These are phyloP conservation scores for Stereum hirsutum DNA, from an alignment of 1,284 basidiomycete species.

Conservation along the genomic window DNA sequence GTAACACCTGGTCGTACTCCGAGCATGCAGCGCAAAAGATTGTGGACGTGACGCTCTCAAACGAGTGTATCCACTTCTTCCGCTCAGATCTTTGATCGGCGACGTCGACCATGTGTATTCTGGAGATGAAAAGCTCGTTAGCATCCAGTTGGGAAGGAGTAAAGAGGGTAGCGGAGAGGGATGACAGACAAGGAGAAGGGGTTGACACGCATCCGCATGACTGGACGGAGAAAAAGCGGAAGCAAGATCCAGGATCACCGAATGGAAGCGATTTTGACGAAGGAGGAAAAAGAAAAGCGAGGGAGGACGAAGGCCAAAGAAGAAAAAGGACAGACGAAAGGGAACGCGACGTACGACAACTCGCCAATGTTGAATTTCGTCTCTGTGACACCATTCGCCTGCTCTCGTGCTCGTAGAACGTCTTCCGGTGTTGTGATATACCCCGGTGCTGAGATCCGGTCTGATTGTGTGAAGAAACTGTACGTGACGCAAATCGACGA, in stretches of 20 bases:
- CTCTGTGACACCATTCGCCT: constrained; percentile 91
- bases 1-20: constrained; percentile 88
- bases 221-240: too few species aligned
- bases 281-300: too few species aligned
- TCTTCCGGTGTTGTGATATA: constrained; percentile 89
- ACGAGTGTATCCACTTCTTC: constrained; percentile 94
- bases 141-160: too few species aligned
- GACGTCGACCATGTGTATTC: constrained; percentile 95
- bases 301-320: too few species aligned
- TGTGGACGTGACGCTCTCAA: constrained; percentile 92
- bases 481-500: too few species aligned
- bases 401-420: constrained; percentile 82
- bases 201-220: too few species aligned
- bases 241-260: too few species aligned
- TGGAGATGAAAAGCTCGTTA: too few species aligned
- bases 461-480: constrained; percentile 86
- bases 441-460: constrained; percentile 70
- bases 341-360: constrained; percentile 50
- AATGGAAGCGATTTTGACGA: too few species aligned
- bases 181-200: background rate
- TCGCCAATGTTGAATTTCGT: constrained; percentile 72
- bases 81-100: constrained; percentile 90
- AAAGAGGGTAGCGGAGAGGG: background rate
- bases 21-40: constrained; percentile 93
- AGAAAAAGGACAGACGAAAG: too few species aligned